A percentile compares a stretch with the other conserved stretches of the same genome.
phyloP scores from a whole-genome alignment of 306 rosid species.

The Rosa persica region DNA sequence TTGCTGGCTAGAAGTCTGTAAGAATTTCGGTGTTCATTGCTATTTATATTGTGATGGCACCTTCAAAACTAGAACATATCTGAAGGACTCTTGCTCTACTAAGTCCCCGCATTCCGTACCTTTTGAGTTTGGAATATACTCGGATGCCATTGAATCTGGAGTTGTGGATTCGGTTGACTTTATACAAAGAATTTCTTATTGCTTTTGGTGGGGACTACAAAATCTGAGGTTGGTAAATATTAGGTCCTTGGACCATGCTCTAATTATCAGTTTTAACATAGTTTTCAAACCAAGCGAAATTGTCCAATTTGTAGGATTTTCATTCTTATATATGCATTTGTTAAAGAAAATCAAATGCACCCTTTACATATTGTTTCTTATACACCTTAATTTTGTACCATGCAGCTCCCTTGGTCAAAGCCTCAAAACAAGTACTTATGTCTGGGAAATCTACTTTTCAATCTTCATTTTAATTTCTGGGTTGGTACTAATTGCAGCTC shows the following conservation, averaged over 20 bases:
- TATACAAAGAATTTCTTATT: constrained; percentile 3
- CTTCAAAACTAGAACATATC: background rate
- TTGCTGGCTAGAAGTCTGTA: constrained; percentile 11
- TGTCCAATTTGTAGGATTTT: no score
- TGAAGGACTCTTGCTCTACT: background rate
- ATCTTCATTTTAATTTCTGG: constrained; percentile 13
- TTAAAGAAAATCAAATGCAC: no score
- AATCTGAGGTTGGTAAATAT: background rate
- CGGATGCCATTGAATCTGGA: background rate
- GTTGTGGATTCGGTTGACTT: constrained; percentile 7
- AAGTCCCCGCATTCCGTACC: no score
- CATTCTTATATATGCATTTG: no score
- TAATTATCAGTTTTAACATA: no score
- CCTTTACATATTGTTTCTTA: no score
- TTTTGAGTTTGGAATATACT: constrained; percentile 25
- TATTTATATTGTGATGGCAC: background rate
- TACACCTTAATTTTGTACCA: background rate
- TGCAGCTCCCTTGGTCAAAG: constrained; percentile 33
- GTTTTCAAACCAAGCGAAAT: no score
- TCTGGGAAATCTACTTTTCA: constrained; percentile 25
- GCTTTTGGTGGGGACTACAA: constrained; percentile 37
- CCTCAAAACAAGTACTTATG: constrained; percentile 19
- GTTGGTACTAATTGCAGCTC: constrained; percentile 25
- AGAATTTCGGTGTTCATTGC: background rate
- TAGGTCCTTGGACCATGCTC: no score